Evolutionary conservation across 768 basidiomycete genomes (phyloP).

Genomic region (Auriculariales sp.): DNA sequence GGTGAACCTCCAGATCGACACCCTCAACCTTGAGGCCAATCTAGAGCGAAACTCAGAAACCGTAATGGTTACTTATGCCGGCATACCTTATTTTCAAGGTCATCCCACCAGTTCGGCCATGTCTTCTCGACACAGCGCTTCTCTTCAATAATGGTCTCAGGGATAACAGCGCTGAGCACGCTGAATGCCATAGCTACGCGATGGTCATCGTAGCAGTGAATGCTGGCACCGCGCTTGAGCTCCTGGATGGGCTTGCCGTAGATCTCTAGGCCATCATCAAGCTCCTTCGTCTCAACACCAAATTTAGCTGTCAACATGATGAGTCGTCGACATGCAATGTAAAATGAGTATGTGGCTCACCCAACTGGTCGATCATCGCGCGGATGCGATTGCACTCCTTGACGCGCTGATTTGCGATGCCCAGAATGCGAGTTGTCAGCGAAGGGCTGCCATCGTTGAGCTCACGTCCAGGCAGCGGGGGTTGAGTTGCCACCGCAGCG

Average conservation of each 20-base stretch:
- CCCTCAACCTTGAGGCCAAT: slow-evolving; percentile 83
- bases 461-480: slow-evolving; percentile 27
- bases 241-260: slow-evolving; percentile 56
- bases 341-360: too few relatives aligned
- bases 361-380: slow-evolving; percentile 92
- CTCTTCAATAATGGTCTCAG: slow-evolving; percentile 77
- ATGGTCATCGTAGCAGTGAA: slow-evolving; percentile 97
- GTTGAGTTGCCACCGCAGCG: slow-evolving; percentile 57
- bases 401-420: slow-evolving; percentile 95
- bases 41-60: slow-evolving; percentile 23
- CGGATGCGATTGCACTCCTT: slow-evolving; percentile 96
- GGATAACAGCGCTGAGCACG: slow-evolving; percentile 62
- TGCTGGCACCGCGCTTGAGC: slow-evolving; percentile 55
- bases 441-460: slow-evolving; percentile 17
- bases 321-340: not conserved
- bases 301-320: slow-evolving; percentile 70
- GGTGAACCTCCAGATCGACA: slow-evolving; percentile 44
- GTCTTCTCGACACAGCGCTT: slow-evolving; percentile 98
- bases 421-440: slow-evolving; percentile 66
- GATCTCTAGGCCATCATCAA: slow-evolving; percentile 85
- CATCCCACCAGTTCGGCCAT: slow-evolving; percentile 99
- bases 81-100: slow-evolving; percentile 80
- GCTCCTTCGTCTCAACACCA: slow-evolving; percentile 80
- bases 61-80: too few relatives aligned
- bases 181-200: slow-evolving; percentile 98